Evolutionary conservation across 192 early-diverging fungal genomes (phyloP), one percentile per base, ranked within the genome.

Genomic region (Rhizophagus sp.): DNA sequence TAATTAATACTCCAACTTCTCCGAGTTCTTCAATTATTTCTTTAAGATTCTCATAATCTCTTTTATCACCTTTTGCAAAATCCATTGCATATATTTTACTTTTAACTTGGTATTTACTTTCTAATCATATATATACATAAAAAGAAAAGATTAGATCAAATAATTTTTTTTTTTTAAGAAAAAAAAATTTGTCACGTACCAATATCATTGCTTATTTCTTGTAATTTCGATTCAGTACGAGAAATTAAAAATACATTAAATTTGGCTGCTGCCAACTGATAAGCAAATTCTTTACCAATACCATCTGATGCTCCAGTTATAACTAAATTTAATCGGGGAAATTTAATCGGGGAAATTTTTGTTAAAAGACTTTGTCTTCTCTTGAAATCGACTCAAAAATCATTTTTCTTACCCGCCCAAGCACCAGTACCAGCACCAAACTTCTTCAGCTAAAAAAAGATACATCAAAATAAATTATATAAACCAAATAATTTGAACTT

Each of bases 271-370:
- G 95, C 96, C 44, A 99, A 87, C 85, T 99, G 95, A 63, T 91
- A 80, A n/a, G 96, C 96, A 77, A 97, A 95, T 84, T 97, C 95
- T 77, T 92, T 94, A 41, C 98, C 98, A 84, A 99, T 95, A 71
- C 97, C 98, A 83, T 97, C 98, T 19, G 96, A 96, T 41, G 95
- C 96, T 69, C 98, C 98, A 47, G 98, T 99, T 39, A 99, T 90
- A 64, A 98, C 93, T 90, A 44, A 44, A 44, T 80, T 22, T 68
- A 68, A 52, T 27, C 19, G 17, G 63, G 62, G 71, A 73, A 25
- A 4, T 30, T 3, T 68, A 68, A 52, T 27, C 19, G 17, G 63
- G 62, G 71, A 73, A 25, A 4, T 30, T 15, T 10, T 36, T 11
- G 4, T 25, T 44, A 22, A 24, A n/a, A 61, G 44, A 71, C 67